Conservation (phyloP, 2,329 filamentous ascomycete species). For the Microsporum canis region DNA sequence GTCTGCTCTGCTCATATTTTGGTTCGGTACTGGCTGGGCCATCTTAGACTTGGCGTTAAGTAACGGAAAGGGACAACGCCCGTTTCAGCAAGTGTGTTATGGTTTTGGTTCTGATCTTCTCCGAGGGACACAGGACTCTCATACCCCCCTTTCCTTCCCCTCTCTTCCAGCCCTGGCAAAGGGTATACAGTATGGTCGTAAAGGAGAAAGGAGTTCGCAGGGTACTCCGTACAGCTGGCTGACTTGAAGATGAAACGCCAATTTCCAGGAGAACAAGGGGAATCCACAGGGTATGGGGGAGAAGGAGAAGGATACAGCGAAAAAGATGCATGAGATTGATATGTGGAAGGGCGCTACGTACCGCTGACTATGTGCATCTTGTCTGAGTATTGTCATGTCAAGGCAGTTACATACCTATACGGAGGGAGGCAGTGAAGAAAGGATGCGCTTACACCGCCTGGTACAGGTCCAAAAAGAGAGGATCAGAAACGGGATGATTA, state of each 20-base stretch:
- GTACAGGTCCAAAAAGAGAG: not conserved
- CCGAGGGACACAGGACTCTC: not conserved
- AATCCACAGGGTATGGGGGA: not conserved
- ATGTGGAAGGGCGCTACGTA: not conserved
- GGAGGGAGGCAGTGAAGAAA: not conserved
- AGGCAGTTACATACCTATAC: not conserved
- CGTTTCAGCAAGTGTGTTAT: not conserved
- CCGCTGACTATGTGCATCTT: not conserved
- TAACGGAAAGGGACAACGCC: not conserved
- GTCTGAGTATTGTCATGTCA: not conserved
- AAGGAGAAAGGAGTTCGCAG: not conserved
- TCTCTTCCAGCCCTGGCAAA: not conserved
- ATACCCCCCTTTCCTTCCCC: too few relatives aligned
- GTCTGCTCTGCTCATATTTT: not conserved
- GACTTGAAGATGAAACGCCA: constrained; percentile 1
- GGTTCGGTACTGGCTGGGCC: not conserved
- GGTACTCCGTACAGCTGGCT: not conserved
- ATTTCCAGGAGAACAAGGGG: not conserved
- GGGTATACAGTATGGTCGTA: not conserved
- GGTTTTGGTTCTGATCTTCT: not conserved
- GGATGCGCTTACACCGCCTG: not conserved
- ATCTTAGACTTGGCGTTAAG: constrained; percentile 1
- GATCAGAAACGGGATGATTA: not conserved
- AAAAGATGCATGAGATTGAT: not conserved
- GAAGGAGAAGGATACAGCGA: not conserved